These are phyloP conservation scores for Mimosa pudica DNA, from an alignment of 306 rosid genomes.

Conservation along the genomic window DNA sequence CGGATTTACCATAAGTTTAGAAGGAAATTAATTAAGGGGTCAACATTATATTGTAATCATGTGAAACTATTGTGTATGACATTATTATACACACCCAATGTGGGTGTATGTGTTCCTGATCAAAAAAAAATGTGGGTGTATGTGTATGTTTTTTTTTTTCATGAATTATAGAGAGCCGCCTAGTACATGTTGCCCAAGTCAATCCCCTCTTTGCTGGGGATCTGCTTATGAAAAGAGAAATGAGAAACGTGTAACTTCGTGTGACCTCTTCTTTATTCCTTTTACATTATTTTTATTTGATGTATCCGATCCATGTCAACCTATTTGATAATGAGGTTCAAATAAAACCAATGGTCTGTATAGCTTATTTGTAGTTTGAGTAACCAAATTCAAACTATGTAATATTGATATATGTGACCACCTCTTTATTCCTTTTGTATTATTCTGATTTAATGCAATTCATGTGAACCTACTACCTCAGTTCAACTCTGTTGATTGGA, in stretches of 20 bases:
- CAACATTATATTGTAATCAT: not conserved
- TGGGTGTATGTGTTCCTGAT: too few species aligned
- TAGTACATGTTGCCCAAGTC: not conserved
- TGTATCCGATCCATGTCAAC: constrained; percentile 27
- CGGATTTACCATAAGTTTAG: not conserved
- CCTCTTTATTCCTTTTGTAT: too few species aligned
- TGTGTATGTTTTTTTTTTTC: too few species aligned
- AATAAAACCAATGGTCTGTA: not conserved
- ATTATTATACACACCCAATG: not conserved
- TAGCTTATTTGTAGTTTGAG: not conserved
- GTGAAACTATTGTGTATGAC: not conserved
- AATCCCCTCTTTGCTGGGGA: constrained; percentile 24
- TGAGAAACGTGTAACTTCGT: constrained; percentile 25
- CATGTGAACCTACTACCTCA: too few species aligned
- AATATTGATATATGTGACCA: too few species aligned
- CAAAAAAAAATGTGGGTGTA: too few species aligned
- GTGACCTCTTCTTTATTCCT: constrained; percentile 13
- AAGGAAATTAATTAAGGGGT: not conserved
- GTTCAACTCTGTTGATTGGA: too few species aligned
- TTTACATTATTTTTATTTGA: not conserved
- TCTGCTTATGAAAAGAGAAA: constrained; percentile 32
- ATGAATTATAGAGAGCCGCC: too few species aligned
- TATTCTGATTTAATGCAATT: too few species aligned
- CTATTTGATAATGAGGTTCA: not conserved
- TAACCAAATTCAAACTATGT: too few species aligned